Evolutionary conservation across 2,329 filamentous ascomycete species (phyloP).

Genomic region (Endoconidiophora polonica): DNA sequence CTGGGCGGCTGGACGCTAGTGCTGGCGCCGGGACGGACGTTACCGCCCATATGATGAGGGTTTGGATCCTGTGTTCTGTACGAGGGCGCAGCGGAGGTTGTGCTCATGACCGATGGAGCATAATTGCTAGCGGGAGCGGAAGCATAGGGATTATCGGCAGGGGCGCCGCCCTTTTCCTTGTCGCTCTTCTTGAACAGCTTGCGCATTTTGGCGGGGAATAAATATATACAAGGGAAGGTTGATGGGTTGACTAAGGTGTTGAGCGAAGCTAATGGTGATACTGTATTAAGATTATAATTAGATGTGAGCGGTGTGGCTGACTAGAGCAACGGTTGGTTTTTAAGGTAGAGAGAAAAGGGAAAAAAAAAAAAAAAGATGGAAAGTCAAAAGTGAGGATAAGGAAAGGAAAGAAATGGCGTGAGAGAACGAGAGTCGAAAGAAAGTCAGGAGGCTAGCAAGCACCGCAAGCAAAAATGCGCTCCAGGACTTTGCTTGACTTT

Average conservation of each 20-base stretch:
- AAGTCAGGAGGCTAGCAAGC: neutral
- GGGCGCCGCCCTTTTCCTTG: constrained; percentile 10
- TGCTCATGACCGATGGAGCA: constrained; percentile 8
- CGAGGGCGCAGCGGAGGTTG: constrained; percentile 9
- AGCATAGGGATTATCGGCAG: constrained; percentile 13
- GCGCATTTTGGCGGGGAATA: constrained; percentile 7
- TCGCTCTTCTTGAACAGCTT: constrained; percentile 11
- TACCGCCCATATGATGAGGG: constrained; percentile 6
- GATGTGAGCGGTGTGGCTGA: neutral
- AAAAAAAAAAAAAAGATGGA: neutral
- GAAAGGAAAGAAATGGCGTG: too few species aligned
- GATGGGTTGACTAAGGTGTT: neutral
- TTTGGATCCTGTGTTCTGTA: constrained; percentile 10
- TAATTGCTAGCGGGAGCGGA: constrained; percentile 8
- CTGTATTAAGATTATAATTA: neutral
- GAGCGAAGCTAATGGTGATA: neutral
- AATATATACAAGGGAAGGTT: neutral
- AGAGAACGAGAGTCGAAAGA: neutral
- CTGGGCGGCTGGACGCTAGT: constrained; percentile 18
- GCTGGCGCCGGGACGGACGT: constrained; percentile 19
- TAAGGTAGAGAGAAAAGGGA: neutral
- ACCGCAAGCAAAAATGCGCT: too few species aligned
- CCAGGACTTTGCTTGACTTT: neutral
- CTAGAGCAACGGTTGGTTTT: neutral
- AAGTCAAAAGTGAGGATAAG: neutral